Base-by-base conservation (phyloP, 306 rosid genomes). In the Cicer judaicum region DNA sequence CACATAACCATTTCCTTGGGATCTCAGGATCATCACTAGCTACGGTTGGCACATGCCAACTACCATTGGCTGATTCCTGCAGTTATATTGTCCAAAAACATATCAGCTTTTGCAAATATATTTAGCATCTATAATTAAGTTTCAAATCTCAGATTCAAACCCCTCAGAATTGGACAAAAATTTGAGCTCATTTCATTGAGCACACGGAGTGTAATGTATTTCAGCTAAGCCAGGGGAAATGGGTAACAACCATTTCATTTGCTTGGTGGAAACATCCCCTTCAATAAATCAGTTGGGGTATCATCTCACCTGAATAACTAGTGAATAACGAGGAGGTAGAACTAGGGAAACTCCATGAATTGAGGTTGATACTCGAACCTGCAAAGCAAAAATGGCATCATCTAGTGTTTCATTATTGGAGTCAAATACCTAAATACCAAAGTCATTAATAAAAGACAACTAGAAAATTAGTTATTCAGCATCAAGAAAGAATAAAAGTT, bases 1-100 rank as follows among this genome's bases (percentile, higher is more conserved):
- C 93, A 66, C 98, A 94, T 84, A 94, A 52, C 97, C 98, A 91
- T 78, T 79, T 87, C 87, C 90, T 90, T 48, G 89, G 92, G 73
- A 85, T 80, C 67, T 87, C 95, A 50, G 83, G 78, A 84, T 90
- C 98, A 84, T 91, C 91, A 13, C 78, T 87, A 1, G 92, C 78
- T 64, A 77, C 78, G 4, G 89, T 82, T 66, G 98, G 98, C 68
- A 91, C 87, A 18, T 88, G 97, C 97, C 97, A 91, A 24, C 84
- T 72, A 72, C 97, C 97, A 39, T 84, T 79, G 80, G 86, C 90
- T 5, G 95, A 90, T 65, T 94, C 98, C 98, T 91, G 89, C 72
- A 74, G 11, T 38, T 34, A 44, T 34, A 66, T 74, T 21, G 49
- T 10, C 74, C 73, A 54, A 14, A 69, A 70, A n/a, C 7, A 12